Evolutionary conservation across 177 flowering plant genomes (phyloP), one percentile per base, ranked within the genome.

Genomic region (Vitis hybrid): DNA sequence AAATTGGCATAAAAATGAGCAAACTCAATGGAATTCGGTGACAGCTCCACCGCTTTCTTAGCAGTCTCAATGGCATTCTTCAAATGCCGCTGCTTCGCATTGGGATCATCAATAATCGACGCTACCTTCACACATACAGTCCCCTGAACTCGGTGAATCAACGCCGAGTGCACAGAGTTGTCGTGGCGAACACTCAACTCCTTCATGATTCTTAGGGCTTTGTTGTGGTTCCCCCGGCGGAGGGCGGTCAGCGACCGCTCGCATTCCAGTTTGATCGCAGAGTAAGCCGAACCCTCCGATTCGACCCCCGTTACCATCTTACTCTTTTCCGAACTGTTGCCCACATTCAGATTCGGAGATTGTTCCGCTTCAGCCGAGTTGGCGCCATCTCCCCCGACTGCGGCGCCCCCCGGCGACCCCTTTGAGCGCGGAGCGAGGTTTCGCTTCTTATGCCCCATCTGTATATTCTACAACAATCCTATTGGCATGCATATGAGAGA

Each of bases 1-100:
- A 96, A 74, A 76, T 87, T 96, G 3, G 99, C 98, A 24, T 92
- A 89, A 61, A 96, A 96, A 67, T 88, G 91, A 9, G 91, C 73
- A 58, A 86, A 96, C 84, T 96, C 99, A n/a, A 92, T 58, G 6
- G 99, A 96, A 64, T 79, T 80, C 0, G 97, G 98, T 1, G 95
- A 87, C 64, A 92, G 70, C 13, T 67, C 72, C 2, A 77, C 90
- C 0, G 99, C 97, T 52, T 66, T 85, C 48, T 79, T 74, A 0
- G 95, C 97, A 10, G 90, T 84, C 61, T 91, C 97, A 6, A 91
- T 48, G 0, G 97, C 98, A 46, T 81, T 88, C 75, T 70, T 83
- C 68, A 94, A 68, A 73, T 89, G 85, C 58, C 88, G 78, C 60
- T 85, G 90, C 69, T 96, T 96, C 1, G 84, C 81, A 56, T 74